These are phyloP conservation scores for Trametes punicea DNA, from an alignment of 768 basidiomycete species.

Conservation along the genomic window DNA sequence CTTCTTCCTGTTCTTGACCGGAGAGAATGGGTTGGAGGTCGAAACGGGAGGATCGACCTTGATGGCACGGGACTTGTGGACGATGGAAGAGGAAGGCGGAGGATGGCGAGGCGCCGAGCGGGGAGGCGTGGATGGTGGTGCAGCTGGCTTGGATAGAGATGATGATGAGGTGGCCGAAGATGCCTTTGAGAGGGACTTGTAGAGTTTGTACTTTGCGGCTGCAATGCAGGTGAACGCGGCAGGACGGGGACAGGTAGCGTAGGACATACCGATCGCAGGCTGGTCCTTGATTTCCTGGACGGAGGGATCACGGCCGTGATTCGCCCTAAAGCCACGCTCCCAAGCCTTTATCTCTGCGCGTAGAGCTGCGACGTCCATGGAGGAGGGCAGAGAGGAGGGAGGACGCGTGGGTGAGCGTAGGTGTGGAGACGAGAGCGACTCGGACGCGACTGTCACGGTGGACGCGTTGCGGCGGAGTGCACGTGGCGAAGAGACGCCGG, in stretches of 20 bases:
- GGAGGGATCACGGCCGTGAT: conserved; percentile 56
- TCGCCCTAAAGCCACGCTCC: conserved; percentile 64
- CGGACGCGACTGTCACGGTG: conserved; percentile 6
- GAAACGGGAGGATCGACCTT: conserved; percentile 50
- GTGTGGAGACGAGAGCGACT: neutral
- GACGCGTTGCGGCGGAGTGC: conserved; percentile 19
- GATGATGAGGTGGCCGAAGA: conserved; percentile 26
- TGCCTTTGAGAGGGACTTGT: conserved; percentile 69
- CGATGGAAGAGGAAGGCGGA: conserved; percentile 36
- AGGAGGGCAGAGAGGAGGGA: conserved; percentile 7
- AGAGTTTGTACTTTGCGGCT: conserved; percentile 80
- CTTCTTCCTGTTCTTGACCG: conserved; percentile 61
- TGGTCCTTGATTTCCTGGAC: conserved; percentile 68
- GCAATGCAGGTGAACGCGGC: conserved; percentile 18
- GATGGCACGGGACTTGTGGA: conserved; percentile 50
- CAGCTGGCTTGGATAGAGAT: conserved; percentile 28
- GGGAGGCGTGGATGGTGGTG: conserved; percentile 36
- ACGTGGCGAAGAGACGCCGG: neutral
- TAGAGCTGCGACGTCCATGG: conserved; percentile 45
- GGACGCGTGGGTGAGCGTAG: neutral
- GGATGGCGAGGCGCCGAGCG: conserved; percentile 27
- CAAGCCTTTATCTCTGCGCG: conserved; percentile 73
- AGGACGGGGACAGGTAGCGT: conserved; percentile 8
- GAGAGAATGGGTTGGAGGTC: conserved; percentile 77
- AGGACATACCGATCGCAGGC: conserved; percentile 56